Evolutionary conservation across 2,329 filamentous ascomycete genomes (phyloP).

Genomic region (Microcera coccophila): DNA sequence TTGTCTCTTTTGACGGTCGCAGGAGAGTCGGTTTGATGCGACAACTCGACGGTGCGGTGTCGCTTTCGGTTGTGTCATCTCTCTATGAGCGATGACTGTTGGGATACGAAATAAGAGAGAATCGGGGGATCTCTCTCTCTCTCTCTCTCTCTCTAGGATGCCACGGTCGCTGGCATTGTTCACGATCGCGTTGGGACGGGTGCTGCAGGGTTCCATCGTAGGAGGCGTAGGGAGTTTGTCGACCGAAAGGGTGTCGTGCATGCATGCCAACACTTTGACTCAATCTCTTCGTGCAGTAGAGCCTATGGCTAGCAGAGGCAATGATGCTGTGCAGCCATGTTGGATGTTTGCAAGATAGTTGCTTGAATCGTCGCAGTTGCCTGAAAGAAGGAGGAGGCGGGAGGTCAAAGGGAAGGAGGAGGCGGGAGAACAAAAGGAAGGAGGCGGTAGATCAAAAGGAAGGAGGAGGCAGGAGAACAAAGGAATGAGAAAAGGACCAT

Average conservation of each 20-base stretch:
- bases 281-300: neutral
- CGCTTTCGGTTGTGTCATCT: constrained; percentile 3
- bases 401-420: no score
- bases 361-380: no score
- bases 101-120: constrained; percentile 3
- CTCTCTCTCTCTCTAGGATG: neutral
- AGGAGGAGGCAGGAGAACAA: no score
- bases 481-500: no score
- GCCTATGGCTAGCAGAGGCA: neutral
- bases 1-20: neutral
- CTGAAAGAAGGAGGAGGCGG: no score
- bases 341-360: no score
- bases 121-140: neutral
- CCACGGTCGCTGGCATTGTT: constrained; percentile 1
- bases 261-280: neutral
- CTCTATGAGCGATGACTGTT: constrained; percentile 2
- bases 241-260: neutral
- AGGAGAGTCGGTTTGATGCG: neutral
- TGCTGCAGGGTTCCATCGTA: neutral
- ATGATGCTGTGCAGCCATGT: neutral
- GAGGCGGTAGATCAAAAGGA: no score
- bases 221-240: neutral
- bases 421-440: no score
- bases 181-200: neutral
- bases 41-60: constrained; percentile 1